Base-by-base conservation (phyloP, 495 filamentous ascomycete species). In the Copromyces sp. region DNA sequence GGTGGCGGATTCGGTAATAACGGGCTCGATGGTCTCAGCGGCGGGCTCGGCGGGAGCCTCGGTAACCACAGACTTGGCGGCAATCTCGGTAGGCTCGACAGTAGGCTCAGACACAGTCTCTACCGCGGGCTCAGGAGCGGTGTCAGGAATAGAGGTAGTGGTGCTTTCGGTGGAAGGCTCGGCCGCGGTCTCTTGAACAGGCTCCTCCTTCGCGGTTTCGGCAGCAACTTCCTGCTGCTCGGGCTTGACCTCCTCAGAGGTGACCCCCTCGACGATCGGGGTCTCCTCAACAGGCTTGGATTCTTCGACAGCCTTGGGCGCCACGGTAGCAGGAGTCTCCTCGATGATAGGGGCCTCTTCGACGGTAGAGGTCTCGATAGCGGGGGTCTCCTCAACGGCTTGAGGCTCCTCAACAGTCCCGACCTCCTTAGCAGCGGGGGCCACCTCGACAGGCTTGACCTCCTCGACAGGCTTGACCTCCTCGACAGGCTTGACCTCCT, bases 221-320 rank as follows among this genome's bases (percentile, higher is more conserved):
- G 14, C 73, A 59, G 61, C 70, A 44, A 24, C 24, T 35, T 32
- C 53, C 29, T 61, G 24, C 29, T 61, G 24, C 14, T 61, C 53
- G 53, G 29, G 12, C 53, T 61, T 61, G 53, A 61, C 53, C n/a
- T n/a, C n/a, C n/a, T n/a, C n/a, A n/a, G n/a, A n/a, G n/a, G n/a
- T n/a, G n/a, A n/a, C n/a, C n/a, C n/a, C n/a, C n/a, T n/a, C n/a
- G n/a, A n/a, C n/a, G n/a, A n/a, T n/a, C n/a, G n/a, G n/a, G n/a
- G n/a, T n/a, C 35, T 68, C 71, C 61, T 72, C 61, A 11, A 47
- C 71, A 9, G 65, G 14, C 37, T 74, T 38, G 59, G 70, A 12
- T 24, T 75, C 70, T 32, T 72, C 73, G 16, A 74, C 71, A 32
- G 70, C 40, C 32, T 68, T 69, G 69, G 74, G 14, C 38, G 74